Percentiles rank a stretch among this genome's conserved stretches.
Conservation (phyloP, 140 eudicot species). For the Cichorium intybus region DNA sequence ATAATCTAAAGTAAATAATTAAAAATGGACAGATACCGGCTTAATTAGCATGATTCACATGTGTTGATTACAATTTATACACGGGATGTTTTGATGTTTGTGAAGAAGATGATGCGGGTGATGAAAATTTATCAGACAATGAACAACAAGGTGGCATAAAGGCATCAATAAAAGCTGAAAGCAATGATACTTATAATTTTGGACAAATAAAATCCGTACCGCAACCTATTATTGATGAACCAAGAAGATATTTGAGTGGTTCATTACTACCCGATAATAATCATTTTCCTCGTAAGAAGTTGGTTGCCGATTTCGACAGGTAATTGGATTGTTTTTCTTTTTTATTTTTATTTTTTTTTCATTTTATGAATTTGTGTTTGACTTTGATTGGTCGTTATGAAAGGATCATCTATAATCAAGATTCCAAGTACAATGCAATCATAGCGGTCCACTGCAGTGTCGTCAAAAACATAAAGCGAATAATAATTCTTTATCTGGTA, state of each 20-base stretch:
- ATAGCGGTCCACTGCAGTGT: constrained; percentile 77
- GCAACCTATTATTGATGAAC: constrained; percentile 38
- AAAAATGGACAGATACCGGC: not conserved
- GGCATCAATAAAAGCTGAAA: constrained; percentile 36
- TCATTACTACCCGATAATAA: too few relatives aligned
- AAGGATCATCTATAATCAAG: constrained; percentile 66
- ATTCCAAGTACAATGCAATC: constrained; percentile 53
- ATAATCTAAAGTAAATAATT: not conserved
- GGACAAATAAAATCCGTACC: constrained; percentile 36
- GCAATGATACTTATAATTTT: constrained; percentile 37
- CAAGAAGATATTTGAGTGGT: too few relatives aligned
- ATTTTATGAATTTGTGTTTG: not conserved
- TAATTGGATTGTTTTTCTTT: constrained; percentile 19
- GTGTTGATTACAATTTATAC: constrained; percentile 12
- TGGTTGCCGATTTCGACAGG: constrained; percentile 63
- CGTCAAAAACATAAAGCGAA: constrained; percentile 59
- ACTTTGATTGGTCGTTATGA: constrained; percentile 25
- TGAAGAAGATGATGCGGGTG: constrained; percentile 63
- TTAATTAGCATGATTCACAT: not conserved
- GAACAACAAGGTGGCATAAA: constrained; percentile 40
- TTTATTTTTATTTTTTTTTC: too few relatives aligned
- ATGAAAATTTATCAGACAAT: constrained; percentile 43
- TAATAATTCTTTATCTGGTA: constrained; percentile 55
- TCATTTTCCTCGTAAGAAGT: constrained; percentile 47
- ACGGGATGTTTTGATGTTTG: constrained; percentile 93